A percentile compares a stretch with the other conserved stretches of the same genome.
These are phyloP conservation scores for Dianthus caryophyllus DNA, from an alignment of 148 eudicot species.

Conservation along the genomic window DNA sequence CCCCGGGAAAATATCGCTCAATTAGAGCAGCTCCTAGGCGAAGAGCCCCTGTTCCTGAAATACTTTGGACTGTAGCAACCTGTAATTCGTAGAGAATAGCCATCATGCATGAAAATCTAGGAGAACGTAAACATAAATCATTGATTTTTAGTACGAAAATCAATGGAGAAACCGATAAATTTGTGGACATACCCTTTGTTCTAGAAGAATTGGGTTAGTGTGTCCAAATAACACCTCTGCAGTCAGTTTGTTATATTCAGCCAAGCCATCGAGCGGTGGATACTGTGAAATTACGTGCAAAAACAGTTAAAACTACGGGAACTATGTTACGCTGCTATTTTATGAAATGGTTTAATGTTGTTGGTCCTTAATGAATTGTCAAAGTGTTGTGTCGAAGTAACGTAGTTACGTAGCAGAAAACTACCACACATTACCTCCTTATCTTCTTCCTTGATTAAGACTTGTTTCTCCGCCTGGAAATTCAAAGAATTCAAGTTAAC, in stretches of 20 bases:
- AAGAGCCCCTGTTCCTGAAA: conserved; percentile 95
- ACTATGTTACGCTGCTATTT: too few species aligned
- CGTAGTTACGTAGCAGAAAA: conserved; percentile 4
- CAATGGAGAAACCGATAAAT: not conserved
- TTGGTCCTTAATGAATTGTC: too few species aligned
- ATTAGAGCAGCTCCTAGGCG: conserved; percentile 91
- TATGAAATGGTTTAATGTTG: too few species aligned
- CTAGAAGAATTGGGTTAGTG: conserved; percentile 54
- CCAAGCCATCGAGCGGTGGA: conserved; percentile 88
- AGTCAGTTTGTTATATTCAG: conserved; percentile 80
- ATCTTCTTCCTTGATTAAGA: conserved; percentile 81
- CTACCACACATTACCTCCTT: conserved; percentile 65
- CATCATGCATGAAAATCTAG: not conserved
- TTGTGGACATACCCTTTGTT: conserved; percentile 53
- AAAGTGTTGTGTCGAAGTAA: conserved; percentile 9
- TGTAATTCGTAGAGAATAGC: conserved; percentile 14
- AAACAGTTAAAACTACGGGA: too few species aligned
- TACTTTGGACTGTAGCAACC: conserved; percentile 91
- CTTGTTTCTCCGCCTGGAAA: conserved; percentile 67
- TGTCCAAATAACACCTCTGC: conserved; percentile 88
- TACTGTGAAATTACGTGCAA: conserved; percentile 49
- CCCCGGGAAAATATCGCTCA: conserved; percentile 78
- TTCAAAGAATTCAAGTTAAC: not conserved
- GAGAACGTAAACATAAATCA: too few species aligned
- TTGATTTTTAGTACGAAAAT: not conserved